Percentiles rank a stretch among this genome's conserved stretches.
phyloP scores from a whole-genome alignment of 1,139 yeast genomes.

The Lodderomyces beijingensis region DNA sequence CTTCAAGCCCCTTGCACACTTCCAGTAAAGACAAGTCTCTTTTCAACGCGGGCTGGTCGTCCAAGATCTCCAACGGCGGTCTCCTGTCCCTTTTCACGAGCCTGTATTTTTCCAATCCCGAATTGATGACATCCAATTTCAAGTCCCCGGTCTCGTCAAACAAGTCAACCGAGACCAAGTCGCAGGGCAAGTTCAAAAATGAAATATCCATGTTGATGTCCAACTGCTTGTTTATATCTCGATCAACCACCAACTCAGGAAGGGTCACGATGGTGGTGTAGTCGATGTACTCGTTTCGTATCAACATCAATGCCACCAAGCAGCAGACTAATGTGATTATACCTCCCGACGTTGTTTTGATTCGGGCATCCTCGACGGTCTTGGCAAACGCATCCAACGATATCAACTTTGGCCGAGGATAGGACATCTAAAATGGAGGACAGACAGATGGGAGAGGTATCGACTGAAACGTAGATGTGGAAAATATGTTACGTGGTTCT shows the following conservation, averaged over 20 bases:
- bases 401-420: constrained; percentile 33
- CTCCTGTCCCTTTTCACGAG: constrained; percentile 37
- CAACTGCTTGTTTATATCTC: constrained; percentile 72
- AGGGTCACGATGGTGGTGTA: constrained; percentile 63
- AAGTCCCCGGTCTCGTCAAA: constrained; percentile 86
- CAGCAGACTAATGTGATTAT: constrained; percentile 73
- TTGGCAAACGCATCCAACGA: constrained; percentile 88
- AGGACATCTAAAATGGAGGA: too few species aligned
- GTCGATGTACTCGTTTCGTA: constrained; percentile 71
- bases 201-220: constrained; percentile 77
- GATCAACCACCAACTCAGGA: constrained; percentile 86
- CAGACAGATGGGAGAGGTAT: too few species aligned
- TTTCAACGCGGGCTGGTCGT: constrained; percentile 25
- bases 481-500: too few species aligned
- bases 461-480: too few species aligned
- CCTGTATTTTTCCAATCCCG: constrained; percentile 71
- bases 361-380: constrained; percentile 89
- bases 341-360: constrained; percentile 88
- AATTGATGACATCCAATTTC: constrained; percentile 64
- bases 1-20: constrained; percentile 34
- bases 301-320: constrained; percentile 55
- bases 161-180: constrained; percentile 40
- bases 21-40: constrained; percentile 27
- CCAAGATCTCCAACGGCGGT: constrained; percentile 18
- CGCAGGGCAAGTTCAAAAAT: constrained; percentile 85